Conservation (phyloP, 164 flowering plant genomes). For the Aristolochia californica region DNA sequence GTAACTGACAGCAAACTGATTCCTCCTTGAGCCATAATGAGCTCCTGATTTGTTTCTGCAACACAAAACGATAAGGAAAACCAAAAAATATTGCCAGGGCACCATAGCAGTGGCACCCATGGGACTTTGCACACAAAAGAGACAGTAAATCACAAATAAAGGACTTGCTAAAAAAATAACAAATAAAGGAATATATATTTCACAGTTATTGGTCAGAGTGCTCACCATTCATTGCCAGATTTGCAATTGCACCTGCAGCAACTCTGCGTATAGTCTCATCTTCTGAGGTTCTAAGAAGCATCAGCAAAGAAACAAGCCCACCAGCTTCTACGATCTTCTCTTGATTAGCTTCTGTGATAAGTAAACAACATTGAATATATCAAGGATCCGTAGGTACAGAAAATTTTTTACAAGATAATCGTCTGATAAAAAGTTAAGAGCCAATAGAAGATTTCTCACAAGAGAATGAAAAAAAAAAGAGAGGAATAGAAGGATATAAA, state of each 20-base stretch:
- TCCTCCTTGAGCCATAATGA: conserved; percentile 93
- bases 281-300: conserved; percentile 64
- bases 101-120: not conserved
- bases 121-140: not conserved
- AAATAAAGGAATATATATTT: not conserved
- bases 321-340: conserved; percentile 92
- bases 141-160: not conserved
- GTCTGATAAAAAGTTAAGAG: no score
- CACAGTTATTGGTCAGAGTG: not conserved
- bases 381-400: no score
- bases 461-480: no score
- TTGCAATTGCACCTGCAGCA: conserved; percentile 96
- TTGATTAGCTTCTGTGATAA: conserved; percentile 73
- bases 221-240: conserved; percentile 95
- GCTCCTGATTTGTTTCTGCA: conserved; percentile 93
- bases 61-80: not conserved
- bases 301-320: conserved; percentile 79
- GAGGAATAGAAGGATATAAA: no score
- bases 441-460: no score
- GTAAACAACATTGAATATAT: not conserved
- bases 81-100: no score
- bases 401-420: no score
- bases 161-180: not conserved
- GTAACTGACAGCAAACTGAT: conserved; percentile 59
- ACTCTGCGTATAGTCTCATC: conserved; percentile 89